Evolutionary conservation across 805 yeast genomes (phyloP).

Genomic region (Candida easanensis): DNA sequence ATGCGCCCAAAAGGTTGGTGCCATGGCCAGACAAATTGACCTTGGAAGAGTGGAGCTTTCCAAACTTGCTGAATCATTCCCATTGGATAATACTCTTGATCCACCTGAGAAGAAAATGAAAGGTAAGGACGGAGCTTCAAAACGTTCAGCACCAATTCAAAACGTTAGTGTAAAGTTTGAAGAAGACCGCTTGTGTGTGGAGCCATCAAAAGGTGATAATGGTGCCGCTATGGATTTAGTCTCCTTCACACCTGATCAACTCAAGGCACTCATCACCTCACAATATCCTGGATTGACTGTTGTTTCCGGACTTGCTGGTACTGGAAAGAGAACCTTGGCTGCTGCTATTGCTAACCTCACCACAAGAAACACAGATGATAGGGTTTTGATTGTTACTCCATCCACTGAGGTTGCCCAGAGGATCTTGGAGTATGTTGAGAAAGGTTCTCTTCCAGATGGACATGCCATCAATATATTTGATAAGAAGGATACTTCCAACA

Average conservation of each 20-base stretch:
- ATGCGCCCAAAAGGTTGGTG: background rate
- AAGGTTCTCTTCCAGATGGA: background rate
- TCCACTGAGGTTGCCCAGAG: background rate
- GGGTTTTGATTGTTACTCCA: conserved; percentile 15
- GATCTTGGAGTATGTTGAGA: background rate
- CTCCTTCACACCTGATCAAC: conserved; percentile 1
- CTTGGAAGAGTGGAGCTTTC: background rate
- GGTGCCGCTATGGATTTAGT: background rate
- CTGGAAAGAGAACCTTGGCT: conserved; percentile 42
- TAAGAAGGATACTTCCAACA: background rate
- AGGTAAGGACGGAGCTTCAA: too few species aligned
- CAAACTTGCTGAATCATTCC: too few species aligned
- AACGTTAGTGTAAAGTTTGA: background rate
- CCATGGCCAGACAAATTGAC: too few species aligned
- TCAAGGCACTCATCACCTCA: conserved; percentile 22
- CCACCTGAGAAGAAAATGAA: too few species aligned
- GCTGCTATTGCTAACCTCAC: conserved; percentile 23
- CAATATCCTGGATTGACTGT: conserved; percentile 39
- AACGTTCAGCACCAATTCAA: background rate
- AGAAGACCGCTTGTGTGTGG: background rate
- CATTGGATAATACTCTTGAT: too few species aligned
- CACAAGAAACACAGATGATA: conserved; percentile 19
- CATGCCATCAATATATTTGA: conserved; percentile 11
- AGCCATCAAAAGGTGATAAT: too few species aligned
- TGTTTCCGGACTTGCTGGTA: conserved; percentile 53